Base-by-base conservation (phyloP, 1,284 basidiomycete genomes). In the Polyporus tsugae region DNA sequence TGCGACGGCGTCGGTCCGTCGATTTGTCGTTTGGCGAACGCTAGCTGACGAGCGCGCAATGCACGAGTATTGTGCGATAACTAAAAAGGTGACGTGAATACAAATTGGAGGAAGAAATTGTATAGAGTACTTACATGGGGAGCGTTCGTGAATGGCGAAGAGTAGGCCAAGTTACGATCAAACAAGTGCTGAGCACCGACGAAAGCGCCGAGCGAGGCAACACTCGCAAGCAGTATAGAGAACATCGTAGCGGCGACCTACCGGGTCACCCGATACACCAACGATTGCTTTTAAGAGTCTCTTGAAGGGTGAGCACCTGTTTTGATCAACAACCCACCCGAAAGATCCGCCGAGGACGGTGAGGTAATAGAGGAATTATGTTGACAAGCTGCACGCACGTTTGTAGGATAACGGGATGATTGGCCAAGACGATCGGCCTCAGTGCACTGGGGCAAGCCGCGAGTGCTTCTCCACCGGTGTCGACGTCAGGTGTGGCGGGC, bases 151-250 rank as follows among this genome's bases (percentile, higher is more conserved):
- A 86, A 87, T 0, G 86, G 86, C n/a, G 85, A 86, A 7, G 77
- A 73, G 70, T 87, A 87, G 0, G 78, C 86, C 36, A 86, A 70
- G 72, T 87, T 87, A 35, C 81, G 80, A 66, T 85, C 82, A 60
- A 84, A 78, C 1, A 82, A 75, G 42, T 76, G 71, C 7, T 78
- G 80, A 11, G 79, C 81, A 62, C 62, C 68, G 2, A 64, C 70
- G 5, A 72, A 61, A 35, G 71, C 69, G 22, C 73, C 35, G 58
- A 72, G 64, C 13, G 55, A 38, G 29, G 60, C 68, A 19, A 66
- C 25, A 38, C 64, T 42, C 25, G 36, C 57, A 19, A 69, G 38
- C 38, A 69, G 22, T 4, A 36, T 22, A 13, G 63, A 65, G n/a
- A 71, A 60, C 70, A 73, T 73, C 38, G 17, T 42, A n/a, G 11